These are phyloP conservation scores for Hypocreales sp. DNA, from an alignment of 2,329 filamentous ascomycete genomes.

Conservation along the genomic window DNA sequence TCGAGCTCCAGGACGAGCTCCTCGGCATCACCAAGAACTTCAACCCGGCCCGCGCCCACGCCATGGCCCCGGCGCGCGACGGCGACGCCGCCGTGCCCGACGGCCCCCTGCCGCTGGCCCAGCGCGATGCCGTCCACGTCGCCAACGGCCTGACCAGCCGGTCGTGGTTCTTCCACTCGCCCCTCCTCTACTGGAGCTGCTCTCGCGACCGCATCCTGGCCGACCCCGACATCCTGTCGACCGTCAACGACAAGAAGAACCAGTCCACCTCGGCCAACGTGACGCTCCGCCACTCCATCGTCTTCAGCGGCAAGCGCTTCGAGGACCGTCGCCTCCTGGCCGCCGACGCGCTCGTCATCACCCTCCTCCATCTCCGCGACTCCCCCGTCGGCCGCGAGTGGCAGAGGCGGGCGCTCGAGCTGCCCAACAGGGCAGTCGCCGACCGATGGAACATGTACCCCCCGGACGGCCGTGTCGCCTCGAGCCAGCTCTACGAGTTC, in stretches of 20 bases:
- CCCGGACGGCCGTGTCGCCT: slow-evolving; percentile 32
- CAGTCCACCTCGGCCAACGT: slow-evolving; percentile 55
- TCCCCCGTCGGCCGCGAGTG: slow-evolving; percentile 50
- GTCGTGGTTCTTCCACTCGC: slow-evolving; percentile 71
- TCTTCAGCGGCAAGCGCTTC: slow-evolving; percentile 70
- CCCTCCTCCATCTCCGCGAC: slow-evolving; percentile 52
- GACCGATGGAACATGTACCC: slow-evolving; percentile 53
- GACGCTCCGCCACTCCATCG: slow-evolving; percentile 61
- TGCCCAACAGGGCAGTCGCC: slow-evolving; percentile 32
- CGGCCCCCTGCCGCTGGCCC: slow-evolving; percentile 21
- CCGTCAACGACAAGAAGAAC: slow-evolving; percentile 50
- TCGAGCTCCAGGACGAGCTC: slow-evolving; percentile 55
- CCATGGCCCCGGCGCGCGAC: slow-evolving; percentile 12
- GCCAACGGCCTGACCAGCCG: slow-evolving; percentile 43
- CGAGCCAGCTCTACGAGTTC: slow-evolving; percentile 59
- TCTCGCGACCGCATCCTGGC: slow-evolving; percentile 38
- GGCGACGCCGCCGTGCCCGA: slow-evolving; percentile 8
- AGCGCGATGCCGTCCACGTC: slow-evolving; percentile 41
- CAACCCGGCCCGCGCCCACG: slow-evolving; percentile 24
- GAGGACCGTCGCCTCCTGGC: slow-evolving; percentile 50
- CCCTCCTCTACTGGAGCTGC: slow-evolving; percentile 66
- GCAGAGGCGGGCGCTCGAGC: slow-evolving; percentile 39
- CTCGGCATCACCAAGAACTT: slow-evolving; percentile 46
- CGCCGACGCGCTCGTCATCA: slow-evolving; percentile 66
- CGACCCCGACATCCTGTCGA: slow-evolving; percentile 49